Conservation (phyloP, 1,284 basidiomycete species). For the Pseudozyma thailandica region DNA sequence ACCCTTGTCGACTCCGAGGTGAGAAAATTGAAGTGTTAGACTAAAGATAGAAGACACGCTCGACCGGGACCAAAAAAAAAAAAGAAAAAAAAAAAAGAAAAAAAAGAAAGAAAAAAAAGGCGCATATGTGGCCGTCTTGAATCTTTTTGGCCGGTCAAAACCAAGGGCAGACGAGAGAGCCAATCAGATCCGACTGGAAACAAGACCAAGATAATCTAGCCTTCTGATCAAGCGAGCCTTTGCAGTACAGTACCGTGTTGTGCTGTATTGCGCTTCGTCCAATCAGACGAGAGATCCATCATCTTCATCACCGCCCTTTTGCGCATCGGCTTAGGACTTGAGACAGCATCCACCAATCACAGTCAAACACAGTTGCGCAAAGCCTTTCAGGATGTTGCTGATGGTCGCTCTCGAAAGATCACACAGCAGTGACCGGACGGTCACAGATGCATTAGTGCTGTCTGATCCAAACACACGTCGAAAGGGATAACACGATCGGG, state of each 20-base stretch:
- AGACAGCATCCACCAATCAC: not conserved
- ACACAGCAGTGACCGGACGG: not conserved
- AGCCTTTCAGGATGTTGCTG: too few species aligned
- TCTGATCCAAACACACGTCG: not conserved
- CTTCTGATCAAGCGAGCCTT: not conserved
- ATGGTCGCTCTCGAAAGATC: too few species aligned
- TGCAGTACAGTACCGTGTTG: not conserved
- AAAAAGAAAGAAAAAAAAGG: not conserved
- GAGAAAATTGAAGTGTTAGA: not conserved
- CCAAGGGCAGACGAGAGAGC: not conserved
- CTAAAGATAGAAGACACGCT: not conserved
- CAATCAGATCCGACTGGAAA: conserved; percentile 1
- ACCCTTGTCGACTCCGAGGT: too few species aligned
- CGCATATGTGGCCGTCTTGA: not conserved
- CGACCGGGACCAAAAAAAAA: too few species aligned
- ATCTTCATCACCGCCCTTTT: too few species aligned
- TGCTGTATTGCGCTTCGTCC: not conserved
- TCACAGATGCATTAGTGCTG: not conserved
- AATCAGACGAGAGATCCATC: too few species aligned
- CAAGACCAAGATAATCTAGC: not conserved
- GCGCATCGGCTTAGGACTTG: too few species aligned
- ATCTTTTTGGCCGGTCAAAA: not conserved
- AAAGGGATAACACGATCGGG: not conserved
- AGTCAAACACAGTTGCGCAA: not conserved
- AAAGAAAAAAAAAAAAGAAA: not conserved